Conservation (phyloP, 2,329 filamentous ascomycete genomes). For the Talaromyces sp. region DNA sequence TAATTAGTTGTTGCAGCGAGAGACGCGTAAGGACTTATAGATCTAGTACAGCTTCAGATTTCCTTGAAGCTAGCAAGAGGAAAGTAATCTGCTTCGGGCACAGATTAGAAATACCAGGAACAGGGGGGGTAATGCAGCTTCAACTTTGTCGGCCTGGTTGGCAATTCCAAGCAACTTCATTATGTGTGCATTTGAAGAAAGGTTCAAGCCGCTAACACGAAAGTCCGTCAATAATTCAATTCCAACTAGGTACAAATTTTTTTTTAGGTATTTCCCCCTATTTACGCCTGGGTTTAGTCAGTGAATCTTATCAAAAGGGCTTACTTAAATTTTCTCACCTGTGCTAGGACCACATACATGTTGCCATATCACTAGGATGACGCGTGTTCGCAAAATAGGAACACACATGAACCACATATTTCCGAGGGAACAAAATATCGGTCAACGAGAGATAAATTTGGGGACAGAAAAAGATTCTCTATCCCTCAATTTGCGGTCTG, state of each 20-base stretch:
- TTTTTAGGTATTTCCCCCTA: not conserved
- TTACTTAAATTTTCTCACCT: not conserved
- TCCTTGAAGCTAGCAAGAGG: not conserved
- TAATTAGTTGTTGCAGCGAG: not conserved
- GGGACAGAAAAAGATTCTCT: no score
- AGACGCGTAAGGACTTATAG: not conserved
- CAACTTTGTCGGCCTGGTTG: not conserved
- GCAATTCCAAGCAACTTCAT: not conserved
- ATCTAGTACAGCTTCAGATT: not conserved
- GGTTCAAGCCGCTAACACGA: not conserved
- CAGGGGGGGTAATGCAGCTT: not conserved
- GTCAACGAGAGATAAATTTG: not conserved
- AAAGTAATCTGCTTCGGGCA: not conserved
- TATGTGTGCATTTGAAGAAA: not conserved
- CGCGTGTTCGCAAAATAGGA: not conserved
- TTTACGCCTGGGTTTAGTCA: not conserved
- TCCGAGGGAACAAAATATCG: not conserved
- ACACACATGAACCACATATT: not conserved
- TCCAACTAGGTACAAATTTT: not conserved
- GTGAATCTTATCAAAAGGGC: not conserved
- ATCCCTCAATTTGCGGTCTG: not conserved
- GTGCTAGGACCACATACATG: not conserved
- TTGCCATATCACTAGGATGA: not conserved
- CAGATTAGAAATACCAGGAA: not conserved
- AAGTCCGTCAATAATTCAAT: conserved; percentile 3